Evolutionary conservation across 441 rosid species (phyloP), one percentile per base, ranked within the genome.

Genomic region (Syzygium malaccense): DNA sequence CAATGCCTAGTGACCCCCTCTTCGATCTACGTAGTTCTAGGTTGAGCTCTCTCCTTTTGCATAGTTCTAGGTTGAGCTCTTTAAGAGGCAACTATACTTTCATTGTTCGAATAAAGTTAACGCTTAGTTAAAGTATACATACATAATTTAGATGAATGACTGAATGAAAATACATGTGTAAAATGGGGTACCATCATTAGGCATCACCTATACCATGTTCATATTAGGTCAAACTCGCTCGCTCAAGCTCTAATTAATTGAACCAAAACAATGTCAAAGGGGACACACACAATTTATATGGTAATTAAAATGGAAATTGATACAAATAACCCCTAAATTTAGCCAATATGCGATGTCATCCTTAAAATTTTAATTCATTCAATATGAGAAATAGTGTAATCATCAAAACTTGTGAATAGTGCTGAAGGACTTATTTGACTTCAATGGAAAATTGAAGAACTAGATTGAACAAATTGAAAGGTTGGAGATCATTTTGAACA

Each of bases 111-210:
- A n/a, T 62, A 62, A 62, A 62, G 71, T 62, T 62, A 14, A 62
- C 6, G 15, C 18, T 62, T 14, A n/a, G n/a, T 62, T n/a, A 18
- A 62, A 62, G 71, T 17, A 62, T 33, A 62, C 71, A 62, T 62
- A n/a, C 71, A n/a, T 60, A 62, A 7, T 14, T 62, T 62, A n/a
- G 37, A n/a, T 64, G 71, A 64, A 64, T 64, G 71, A 33, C 6
- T 15, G 32, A 30, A 3, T n/a, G 8, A 14, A 62, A n/a, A 60
- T 2, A 60, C 32, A n/a, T 13, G 1, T 0, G 71, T 1, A n/a
- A 64, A 64, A 15, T 30, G 71, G 3, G 37, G 11, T 64, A 64
- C 20, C 20, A 30, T 64, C 11, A 30, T 64, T 64, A 55, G 20
- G 1, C 37, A 60, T 60, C 15, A 17, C 32, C 32, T 8, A 14